Evolutionary conservation across 805 yeast species (phyloP), one percentile per base, ranked within the genome.

Genomic region (Cyberlindnera mississippiensis): DNA sequence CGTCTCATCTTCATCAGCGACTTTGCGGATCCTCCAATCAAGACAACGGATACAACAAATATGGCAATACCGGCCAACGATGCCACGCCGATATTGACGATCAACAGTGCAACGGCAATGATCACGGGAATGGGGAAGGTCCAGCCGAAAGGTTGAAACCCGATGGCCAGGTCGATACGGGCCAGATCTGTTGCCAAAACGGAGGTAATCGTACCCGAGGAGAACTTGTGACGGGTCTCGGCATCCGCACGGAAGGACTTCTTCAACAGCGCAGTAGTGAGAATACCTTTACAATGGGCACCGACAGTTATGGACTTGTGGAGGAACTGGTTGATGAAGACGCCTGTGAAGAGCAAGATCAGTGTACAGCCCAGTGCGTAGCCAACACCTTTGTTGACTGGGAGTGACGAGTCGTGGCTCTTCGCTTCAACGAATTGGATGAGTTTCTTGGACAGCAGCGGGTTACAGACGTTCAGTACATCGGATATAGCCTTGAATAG

Each of bases 141-240:
- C 44, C 78, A 48, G 10, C 76, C 61, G 52, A 78, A 72, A 3
- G 82, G 78, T 51, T 77, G 77, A 54, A 79, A 80, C 4, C 75
- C 77, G 36, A 76, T 61, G 15, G 87, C 86, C 49, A 81, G 67
- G 59, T 85, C 93, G 39, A 86, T 72, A 52, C 91, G 75, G 14
- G 86, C 74, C 32, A 85, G 68, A 59, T 86, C 95, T 4, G 90
- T 80, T 28, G 90, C 82, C 71, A 87, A 71, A 59, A 85, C 57
- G 5, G 88, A 78, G 12, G 95, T 84, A 45, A 86, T 71, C 40
- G 71, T 74, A 22, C 89, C 80, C 14, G 77, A 64, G 0, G 89
- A 72, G 55, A 59, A 84, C 35, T 67, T 62, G 50, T 73, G 72
- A 40, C 73, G 71, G 2, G 88, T 71, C 37, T 66, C 62, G 5